Percentiles rank a stretch among this genome's conserved stretches.
Conservation (phyloP, 2,329 filamentous ascomycete genomes). For the Didymosphaeria variabile region DNA sequence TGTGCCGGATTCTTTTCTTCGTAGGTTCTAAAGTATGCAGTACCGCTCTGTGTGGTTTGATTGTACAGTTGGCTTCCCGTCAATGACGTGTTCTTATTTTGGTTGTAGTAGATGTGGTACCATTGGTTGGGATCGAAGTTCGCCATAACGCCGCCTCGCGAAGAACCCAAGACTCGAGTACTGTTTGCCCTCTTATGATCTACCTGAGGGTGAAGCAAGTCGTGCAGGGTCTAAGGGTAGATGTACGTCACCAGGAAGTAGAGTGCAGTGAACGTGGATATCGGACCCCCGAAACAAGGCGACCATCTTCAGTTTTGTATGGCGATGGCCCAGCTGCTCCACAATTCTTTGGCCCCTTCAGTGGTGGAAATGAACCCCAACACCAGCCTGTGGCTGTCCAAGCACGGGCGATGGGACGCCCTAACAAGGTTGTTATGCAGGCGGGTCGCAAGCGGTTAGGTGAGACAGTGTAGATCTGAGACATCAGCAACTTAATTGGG, state of each 20-base stretch:
- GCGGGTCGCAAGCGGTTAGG: neutral
- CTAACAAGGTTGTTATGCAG: neutral
- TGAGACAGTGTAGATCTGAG: neutral
- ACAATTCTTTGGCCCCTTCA: neutral
- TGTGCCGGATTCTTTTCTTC: constrained; percentile 2
- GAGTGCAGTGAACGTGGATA: neutral
- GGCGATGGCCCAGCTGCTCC: neutral
- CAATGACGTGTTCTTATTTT: constrained; percentile 15
- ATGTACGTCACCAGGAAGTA: neutral
- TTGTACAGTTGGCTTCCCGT: constrained; percentile 18
- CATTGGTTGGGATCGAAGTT: constrained; percentile 29
- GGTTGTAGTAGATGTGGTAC: constrained; percentile 31
- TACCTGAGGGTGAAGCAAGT: neutral
- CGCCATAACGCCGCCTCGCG: neutral
- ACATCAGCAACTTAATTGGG: neutral
- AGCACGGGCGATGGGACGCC: neutral
- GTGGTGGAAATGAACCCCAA: neutral
- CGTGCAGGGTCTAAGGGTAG: neutral
- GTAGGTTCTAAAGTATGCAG: constrained; percentile 9
- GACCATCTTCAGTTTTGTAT: constrained; percentile 3
- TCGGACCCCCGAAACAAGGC: neutral
- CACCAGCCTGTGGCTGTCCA: neutral
- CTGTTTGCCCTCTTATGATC: neutral
- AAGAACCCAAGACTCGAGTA: neutral
- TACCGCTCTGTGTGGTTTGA: constrained; percentile 2